These are phyloP conservation scores for Areca catechu DNA, from an alignment of 176 grass and related monocot genomes.

Conservation along the genomic window DNA sequence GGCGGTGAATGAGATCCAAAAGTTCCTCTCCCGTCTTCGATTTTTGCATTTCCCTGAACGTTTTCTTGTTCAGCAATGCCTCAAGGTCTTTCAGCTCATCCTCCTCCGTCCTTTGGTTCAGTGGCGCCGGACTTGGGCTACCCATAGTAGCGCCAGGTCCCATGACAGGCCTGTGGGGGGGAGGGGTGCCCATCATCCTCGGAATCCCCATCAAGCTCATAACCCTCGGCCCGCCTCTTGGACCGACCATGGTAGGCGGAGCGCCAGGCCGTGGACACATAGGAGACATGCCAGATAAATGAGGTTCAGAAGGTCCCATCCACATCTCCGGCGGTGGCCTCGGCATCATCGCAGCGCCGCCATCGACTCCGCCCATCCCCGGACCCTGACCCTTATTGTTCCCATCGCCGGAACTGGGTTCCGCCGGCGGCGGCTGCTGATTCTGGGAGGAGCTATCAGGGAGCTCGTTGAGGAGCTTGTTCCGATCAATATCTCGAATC, in stretches of 20 bases:
- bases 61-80: constrained; percentile 71
- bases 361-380: constrained; percentile 24
- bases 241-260: constrained; percentile 8
- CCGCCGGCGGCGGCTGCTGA: constrained; percentile 19
- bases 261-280: constrained; percentile 40
- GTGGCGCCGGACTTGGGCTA: constrained; percentile 18
- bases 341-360: constrained; percentile 22
- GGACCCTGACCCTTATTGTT: constrained; percentile 16
- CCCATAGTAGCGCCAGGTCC: constrained; percentile 29
- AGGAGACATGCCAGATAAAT: constrained; percentile 44
- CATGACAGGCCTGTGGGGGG: constrained; percentile 57
- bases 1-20: constrained; percentile 94
- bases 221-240: constrained; percentile 48
- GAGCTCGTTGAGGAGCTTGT: constrained; percentile 84
- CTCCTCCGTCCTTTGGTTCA: constrained; percentile 69
- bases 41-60: constrained; percentile 86
- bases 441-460: constrained; percentile 48
- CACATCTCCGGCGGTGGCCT: constrained; percentile 62
- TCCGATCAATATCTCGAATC: constrained; percentile 93
- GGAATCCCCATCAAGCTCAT: constrained; percentile 46
- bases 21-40: constrained; percentile 95
- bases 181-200: constrained; percentile 49
- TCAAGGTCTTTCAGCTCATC: constrained; percentile 91
- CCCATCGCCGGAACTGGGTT: constrained; percentile 1
- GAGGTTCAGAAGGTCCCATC: constrained; percentile 29